Evolutionary conservation across 148 eudicot species (phyloP).

Genomic region (Vaccinium myrtillus): DNA sequence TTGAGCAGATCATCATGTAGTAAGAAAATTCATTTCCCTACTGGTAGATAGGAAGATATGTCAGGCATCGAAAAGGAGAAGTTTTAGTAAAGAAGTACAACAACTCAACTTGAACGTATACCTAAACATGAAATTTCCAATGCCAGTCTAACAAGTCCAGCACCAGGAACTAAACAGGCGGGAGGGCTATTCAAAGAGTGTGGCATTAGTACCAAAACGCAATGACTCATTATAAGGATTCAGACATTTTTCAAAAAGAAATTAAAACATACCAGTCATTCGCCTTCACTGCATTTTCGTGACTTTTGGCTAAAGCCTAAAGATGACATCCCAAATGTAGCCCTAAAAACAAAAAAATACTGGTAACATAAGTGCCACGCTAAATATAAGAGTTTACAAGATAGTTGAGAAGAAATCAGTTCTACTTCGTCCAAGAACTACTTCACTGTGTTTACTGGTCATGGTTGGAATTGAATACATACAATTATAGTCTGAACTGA

Average conservation of each 20-base stretch:
- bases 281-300: slow-evolving; percentile 16
- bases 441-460: neutral
- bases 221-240: neutral
- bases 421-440: neutral
- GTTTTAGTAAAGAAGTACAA: slow-evolving; percentile 12
- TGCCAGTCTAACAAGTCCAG: slow-evolving; percentile 98
- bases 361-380: neutral
- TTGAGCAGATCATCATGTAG: slow-evolving; percentile 99
- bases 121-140: slow-evolving; percentile 93
- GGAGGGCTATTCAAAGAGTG: slow-evolving; percentile 57
- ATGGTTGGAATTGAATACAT: neutral
- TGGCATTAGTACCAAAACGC: neutral
- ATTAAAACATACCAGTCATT: slow-evolving; percentile 30
- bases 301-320: slow-evolving; percentile 19
- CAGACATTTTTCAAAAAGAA: neutral
- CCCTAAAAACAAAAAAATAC: slow-evolving; percentile 19
- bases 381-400: neutral
- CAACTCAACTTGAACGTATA: slow-evolving; percentile 35
- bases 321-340: slow-evolving; percentile 26
- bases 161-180: slow-evolving; percentile 96
- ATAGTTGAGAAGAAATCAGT: neutral
- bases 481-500: neutral
- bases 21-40: slow-evolving; percentile 96
- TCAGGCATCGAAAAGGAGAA: slow-evolving; percentile 20
- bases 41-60: slow-evolving; percentile 33